Evolutionary conservation across 768 basidiomycete genomes (phyloP), one percentile per base, ranked within the genome.

Genomic region (Leccinum incarnatum): DNA sequence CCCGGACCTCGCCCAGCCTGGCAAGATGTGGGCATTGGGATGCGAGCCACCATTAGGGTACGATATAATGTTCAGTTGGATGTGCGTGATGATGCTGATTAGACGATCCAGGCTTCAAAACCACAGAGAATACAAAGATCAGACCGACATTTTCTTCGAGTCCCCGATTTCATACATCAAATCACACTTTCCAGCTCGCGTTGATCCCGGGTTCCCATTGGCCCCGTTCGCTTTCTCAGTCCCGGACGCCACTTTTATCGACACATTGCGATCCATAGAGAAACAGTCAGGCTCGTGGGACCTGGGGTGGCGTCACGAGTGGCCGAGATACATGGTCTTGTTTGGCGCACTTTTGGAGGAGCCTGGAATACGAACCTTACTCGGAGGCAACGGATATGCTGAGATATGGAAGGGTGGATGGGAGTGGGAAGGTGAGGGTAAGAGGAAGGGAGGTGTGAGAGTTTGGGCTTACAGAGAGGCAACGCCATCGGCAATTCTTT

Each of bases 31-130:
- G 94, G 84, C 89, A 21, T 70, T 99, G 23, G 89, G 91, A 5
- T 99, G 97, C 67, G 96, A 98, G 68, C 97, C 97, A 2, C 96
- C 96, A 0, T 72, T 96, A 1, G 73, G 81, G 94, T 96, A 74
- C 65, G 89, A 78, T 1, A 5, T 25, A 54, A 29, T 37, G 47
- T 49, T 54, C 21, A 19, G 27, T 36, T 42, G 30, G 9, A 42
- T 32, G 17, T 40, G 25, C 25, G n/a, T 45, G 53, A 45, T 23
- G 53, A 54, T 59, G 63, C 60, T 62, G 52, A 57, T 34, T 27
- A 45, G 53, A 56, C 56, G 50, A 40, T 58, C 79, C 11, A 73
- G 72, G 37, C 63, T 75, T 49, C 81, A 84, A 67, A 73, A 85
- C 57, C 70, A 81, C 0, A 58, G 76, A 10, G 75, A 74, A 8